Conservation (phyloP, 495 filamentous ascomycete genomes). For the Polyplosphaeria fusca region DNA sequence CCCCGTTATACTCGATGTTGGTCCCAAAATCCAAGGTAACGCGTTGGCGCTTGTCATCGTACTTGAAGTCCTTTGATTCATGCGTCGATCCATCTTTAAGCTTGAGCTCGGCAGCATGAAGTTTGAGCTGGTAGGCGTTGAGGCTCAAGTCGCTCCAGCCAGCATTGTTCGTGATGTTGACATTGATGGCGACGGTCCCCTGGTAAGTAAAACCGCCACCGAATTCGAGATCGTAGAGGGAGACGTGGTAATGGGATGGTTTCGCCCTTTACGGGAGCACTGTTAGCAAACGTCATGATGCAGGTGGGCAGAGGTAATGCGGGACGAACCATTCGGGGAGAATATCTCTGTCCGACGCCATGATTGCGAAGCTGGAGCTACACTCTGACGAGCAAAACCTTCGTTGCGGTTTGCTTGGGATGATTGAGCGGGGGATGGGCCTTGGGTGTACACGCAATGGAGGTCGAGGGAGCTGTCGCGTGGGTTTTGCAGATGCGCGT, state of each 20-base stretch:
- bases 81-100: constrained; percentile 46
- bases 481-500: no score
- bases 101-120: constrained; percentile 51
- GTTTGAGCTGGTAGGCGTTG: constrained; percentile 65
- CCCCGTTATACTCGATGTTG: constrained; percentile 58
- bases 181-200: constrained; percentile 66
- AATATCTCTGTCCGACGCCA: constrained; percentile 32
- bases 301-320: background rate
- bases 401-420: background rate
- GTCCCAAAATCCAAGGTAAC: constrained; percentile 68
- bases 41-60: constrained; percentile 77
- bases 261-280: constrained; percentile 55
- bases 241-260: constrained; percentile 80
- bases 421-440: no score
- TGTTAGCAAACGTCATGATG: constrained; percentile 11
- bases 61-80: constrained; percentile 63
- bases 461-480: background rate
- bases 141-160: constrained; percentile 68
- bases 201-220: constrained; percentile 72
- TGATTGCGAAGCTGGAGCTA: constrained; percentile 16
- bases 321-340: constrained; percentile 28
- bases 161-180: constrained; percentile 53
- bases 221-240: constrained; percentile 74
- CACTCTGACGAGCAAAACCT: constrained; percentile 18
- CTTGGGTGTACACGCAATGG: background rate